Percentiles rank a stretch among this genome's conserved stretches.
phyloP scores from a whole-genome alignment of 169 alveolate species.

The Cryptosporidium muris region DNA sequence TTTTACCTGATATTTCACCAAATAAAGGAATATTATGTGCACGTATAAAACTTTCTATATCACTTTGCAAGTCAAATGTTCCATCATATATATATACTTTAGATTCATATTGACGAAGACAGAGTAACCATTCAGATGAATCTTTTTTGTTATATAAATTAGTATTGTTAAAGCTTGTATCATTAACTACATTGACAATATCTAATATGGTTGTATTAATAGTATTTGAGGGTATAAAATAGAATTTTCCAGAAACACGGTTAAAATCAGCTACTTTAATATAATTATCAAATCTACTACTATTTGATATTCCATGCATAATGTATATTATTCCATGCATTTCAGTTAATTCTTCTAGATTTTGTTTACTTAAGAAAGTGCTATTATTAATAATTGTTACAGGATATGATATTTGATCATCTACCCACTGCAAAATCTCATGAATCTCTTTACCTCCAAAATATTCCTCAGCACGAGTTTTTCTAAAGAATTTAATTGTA shows the following conservation, averaged over 20 bases:
- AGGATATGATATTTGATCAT: conserved; percentile 44
- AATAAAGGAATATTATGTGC: conserved; percentile 43
- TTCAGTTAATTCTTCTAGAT: background rate
- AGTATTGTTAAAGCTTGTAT: background rate
- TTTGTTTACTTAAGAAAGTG: background rate
- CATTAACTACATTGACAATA: background rate
- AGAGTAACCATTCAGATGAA: conserved; percentile 17
- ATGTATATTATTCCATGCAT: conserved; percentile 29
- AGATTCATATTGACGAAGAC: conserved; percentile 37
- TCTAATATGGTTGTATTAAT: background rate
- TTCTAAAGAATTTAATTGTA: conserved; percentile 77
- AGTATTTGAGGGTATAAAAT: conserved; percentile 1
- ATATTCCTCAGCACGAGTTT: conserved; percentile 73
- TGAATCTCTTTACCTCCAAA: conserved; percentile 77
- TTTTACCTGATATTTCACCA: conserved; percentile 60
- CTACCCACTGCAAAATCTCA: conserved; percentile 76
- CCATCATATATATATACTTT: conserved; percentile 10
- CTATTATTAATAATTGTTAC: background rate
- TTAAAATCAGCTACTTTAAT: conserved; percentile 52
- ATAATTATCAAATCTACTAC: background rate
- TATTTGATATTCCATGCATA: conserved; percentile 13
- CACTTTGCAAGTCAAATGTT: background rate
- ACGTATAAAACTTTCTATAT: conserved; percentile 20
- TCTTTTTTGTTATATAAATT: background rate
- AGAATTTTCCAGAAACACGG: conserved; percentile 51